Conservation (phyloP, 306 rosid species). For the Corylus avellana region DNA sequence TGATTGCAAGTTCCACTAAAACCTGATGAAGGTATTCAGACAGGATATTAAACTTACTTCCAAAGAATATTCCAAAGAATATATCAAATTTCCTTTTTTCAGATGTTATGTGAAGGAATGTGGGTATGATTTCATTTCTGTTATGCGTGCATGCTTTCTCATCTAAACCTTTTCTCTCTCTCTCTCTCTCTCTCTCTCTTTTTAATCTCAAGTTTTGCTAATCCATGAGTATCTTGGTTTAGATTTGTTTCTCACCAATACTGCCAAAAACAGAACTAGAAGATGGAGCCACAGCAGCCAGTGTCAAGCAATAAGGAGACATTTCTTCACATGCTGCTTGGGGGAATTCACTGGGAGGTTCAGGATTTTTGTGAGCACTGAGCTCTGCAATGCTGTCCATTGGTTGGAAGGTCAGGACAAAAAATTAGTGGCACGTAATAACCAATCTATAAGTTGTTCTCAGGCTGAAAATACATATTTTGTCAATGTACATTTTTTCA, state of each 20-base stretch:
- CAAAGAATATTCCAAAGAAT: background rate
- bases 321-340: conserved; percentile 1
- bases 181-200: background rate
- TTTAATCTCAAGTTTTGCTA: background rate
- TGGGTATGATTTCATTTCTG: background rate
- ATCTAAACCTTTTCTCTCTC: background rate
- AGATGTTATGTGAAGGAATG: conserved; percentile 1
- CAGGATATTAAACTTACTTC: background rate
- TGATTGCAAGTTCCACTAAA: background rate
- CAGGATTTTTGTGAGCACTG: background rate
- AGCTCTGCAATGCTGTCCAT: background rate
- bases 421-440: background rate
- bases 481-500: background rate
- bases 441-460: background rate
- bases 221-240: background rate
- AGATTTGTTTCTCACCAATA: background rate
- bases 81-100: background rate
- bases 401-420: background rate
- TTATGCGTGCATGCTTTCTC: background rate
- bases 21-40: background rate
- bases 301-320: conserved; percentile 10
- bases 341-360: background rate
- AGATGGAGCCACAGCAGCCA: background rate
- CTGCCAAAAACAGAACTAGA: conserved; percentile 11
- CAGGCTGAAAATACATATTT: background rate